These are phyloP conservation scores for Spirogloea muscicola DNA, from an alignment of 139 green algal species.

Conservation along the genomic window DNA sequence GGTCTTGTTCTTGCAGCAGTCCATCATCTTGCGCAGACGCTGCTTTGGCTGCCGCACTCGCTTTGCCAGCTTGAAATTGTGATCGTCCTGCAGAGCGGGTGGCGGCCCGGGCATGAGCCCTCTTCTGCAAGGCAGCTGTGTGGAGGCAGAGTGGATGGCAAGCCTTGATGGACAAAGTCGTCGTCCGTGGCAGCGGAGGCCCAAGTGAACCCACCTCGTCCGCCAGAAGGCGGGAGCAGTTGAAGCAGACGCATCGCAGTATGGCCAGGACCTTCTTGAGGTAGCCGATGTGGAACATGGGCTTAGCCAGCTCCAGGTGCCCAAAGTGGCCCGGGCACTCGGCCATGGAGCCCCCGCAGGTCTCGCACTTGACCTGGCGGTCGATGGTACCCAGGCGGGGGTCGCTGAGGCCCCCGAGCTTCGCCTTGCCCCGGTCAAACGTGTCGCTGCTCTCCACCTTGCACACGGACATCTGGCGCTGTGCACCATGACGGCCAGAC, in stretches of 20 bases:
- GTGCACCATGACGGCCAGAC: too few species aligned
- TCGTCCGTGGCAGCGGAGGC: too few species aligned
- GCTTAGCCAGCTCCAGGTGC: slow-evolving; percentile 92
- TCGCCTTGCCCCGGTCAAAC: slow-evolving; percentile 86
- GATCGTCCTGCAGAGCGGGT: slow-evolving; percentile 26
- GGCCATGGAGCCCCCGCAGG: slow-evolving; percentile 40
- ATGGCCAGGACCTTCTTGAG: slow-evolving; percentile 88
- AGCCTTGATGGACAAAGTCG: too few species aligned
- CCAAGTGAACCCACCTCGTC: slow-evolving; percentile 62
- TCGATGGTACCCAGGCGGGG: slow-evolving; percentile 88
- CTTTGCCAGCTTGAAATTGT: slow-evolving; percentile 64
- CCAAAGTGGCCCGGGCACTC: slow-evolving; percentile 98
- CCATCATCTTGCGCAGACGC: slow-evolving; percentile 44
- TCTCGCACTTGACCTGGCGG: slow-evolving; percentile 48
- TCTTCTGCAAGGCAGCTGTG: too few species aligned
- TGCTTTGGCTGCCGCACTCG: slow-evolving; percentile 66
- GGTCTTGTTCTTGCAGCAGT: slow-evolving; percentile 47
- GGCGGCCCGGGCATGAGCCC: too few species aligned
- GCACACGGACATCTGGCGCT: slow-evolving; percentile 52
- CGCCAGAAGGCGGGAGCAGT: slow-evolving; percentile 82
- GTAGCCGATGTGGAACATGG: slow-evolving; percentile 95
- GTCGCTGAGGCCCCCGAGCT: slow-evolving; percentile 84
- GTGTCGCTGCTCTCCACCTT: slow-evolving; percentile 61
- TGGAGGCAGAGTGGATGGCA: too few species aligned
- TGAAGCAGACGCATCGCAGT: slow-evolving; percentile 90